Conservation (phyloP, 345 rosid species). For the Hevea brasiliensis region DNA sequence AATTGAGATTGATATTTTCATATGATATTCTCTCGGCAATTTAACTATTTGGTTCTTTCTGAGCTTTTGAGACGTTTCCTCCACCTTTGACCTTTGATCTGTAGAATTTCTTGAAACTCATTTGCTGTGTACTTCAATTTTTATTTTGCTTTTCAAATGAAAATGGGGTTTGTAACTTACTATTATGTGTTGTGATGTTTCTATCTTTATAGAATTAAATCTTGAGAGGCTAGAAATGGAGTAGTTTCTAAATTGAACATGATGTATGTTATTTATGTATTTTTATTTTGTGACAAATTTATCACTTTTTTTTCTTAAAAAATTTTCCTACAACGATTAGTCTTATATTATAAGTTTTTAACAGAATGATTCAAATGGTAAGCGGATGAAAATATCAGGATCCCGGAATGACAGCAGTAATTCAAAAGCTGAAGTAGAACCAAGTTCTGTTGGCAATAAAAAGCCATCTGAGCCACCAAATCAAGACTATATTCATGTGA, state of each 20-base stretch:
- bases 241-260: background rate
- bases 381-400: slow-evolving; percentile 21
- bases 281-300: background rate
- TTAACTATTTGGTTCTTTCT: background rate
- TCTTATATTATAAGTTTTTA: background rate
- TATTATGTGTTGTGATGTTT: background rate
- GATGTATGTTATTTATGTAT: background rate
- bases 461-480: slow-evolving; percentile 22
- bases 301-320: background rate
- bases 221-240: background rate
- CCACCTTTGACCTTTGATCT: background rate
- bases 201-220: background rate
- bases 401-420: slow-evolving; percentile 9
- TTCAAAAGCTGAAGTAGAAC: slow-evolving; percentile 18
- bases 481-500: slow-evolving; percentile 35
- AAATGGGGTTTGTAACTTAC: background rate
- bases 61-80: background rate
- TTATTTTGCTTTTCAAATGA: background rate
- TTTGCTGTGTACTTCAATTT: background rate
- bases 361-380: slow-evolving; percentile 28
- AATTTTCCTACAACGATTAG: background rate
- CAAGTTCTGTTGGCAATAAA: slow-evolving; percentile 22
- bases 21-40: background rate
- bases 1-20: background rate
- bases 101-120: background rate